Conservation (phyloP, 495 filamentous ascomycete genomes). For the Penicillium desertorum region DNA sequence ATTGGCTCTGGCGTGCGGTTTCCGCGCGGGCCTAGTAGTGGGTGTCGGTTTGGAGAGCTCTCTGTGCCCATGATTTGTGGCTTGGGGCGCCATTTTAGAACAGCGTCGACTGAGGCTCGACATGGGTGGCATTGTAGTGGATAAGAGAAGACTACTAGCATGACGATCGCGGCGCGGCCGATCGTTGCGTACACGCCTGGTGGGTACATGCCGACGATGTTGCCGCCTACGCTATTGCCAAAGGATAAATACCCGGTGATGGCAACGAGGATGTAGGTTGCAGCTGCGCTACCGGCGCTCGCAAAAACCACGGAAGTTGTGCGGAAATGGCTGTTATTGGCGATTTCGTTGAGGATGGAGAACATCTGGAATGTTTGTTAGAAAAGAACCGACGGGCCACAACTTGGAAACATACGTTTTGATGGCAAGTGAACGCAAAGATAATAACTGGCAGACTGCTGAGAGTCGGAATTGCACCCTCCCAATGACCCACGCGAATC, state of each 20-base stretch:
- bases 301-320: constrained; percentile 76
- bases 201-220: constrained; percentile 91
- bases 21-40: constrained; percentile 40
- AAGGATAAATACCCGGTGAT: constrained; percentile 96
- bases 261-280: constrained; percentile 85
- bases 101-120: constrained; percentile 87
- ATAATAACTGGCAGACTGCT: constrained; percentile 92
- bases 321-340: constrained; percentile 76
- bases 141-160: constrained; percentile 96
- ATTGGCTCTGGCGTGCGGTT: constrained; percentile 56
- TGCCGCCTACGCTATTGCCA: constrained; percentile 79
- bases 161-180: constrained; percentile 89
- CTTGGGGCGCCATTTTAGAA: constrained; percentile 84
- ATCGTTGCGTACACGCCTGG: constrained; percentile 83
- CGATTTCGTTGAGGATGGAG: constrained; percentile 93
- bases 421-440: constrained; percentile 98
- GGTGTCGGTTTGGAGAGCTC: constrained; percentile 46
- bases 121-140: constrained; percentile 95
- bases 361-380: constrained; percentile 74
- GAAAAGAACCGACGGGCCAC: neutral
- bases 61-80: constrained; percentile 38
- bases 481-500: constrained; percentile 72
- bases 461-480: constrained; percentile 72
- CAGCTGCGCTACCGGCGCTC: constrained; percentile 78
- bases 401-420: constrained; percentile 66